Percentiles rank a stretch among this genome's conserved stretches.
These are phyloP conservation scores for Coemansia sp. DNA, from an alignment of 192 early-diverging fungal genomes.

Conservation along the genomic window DNA sequence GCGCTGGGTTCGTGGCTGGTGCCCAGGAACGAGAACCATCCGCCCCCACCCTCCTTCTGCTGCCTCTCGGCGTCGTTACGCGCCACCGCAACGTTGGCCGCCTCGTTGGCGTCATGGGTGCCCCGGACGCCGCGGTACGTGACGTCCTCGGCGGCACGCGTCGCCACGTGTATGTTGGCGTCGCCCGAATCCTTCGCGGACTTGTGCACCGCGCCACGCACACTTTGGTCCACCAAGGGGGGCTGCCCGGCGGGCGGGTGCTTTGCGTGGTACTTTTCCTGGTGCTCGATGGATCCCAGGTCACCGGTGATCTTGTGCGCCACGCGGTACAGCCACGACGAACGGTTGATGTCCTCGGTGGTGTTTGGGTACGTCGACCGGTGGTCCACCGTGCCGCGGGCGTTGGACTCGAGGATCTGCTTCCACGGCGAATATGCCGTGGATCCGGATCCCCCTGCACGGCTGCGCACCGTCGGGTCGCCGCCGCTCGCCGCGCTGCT, in stretches of 20 bases:
- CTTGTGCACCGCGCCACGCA: background rate
- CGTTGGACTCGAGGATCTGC: slow-evolving; percentile 1
- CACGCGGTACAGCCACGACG: slow-evolving; percentile 22
- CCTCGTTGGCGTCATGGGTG: background rate
- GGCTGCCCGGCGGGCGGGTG: background rate
- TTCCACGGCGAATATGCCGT: slow-evolving; percentile 5
- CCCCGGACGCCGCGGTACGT: background rate
- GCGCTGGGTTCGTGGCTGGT: too few species aligned
- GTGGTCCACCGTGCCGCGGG: background rate
- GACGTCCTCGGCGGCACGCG: slow-evolving; percentile 13
- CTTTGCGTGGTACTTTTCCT: slow-evolving; percentile 4
- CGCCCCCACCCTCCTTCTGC: background rate
- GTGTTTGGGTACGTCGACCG: slow-evolving; percentile 18
- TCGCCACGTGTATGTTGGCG: slow-evolving; percentile 2
- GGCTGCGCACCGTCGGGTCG: background rate
- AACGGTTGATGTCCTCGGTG: slow-evolving; percentile 14
- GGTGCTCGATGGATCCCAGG: slow-evolving; percentile 42
- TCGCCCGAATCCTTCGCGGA: background rate
- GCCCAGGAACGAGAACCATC: too few species aligned
- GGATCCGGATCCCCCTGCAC: background rate
- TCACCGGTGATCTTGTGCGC: slow-evolving; percentile 20
- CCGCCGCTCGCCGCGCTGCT: background rate
- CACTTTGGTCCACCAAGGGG: background rate
- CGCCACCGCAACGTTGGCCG: slow-evolving; percentile 1
- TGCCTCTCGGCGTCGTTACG: background rate